phyloP scores from a whole-genome alignment of 345 rosid species.

The Syzygium aromaticum region DNA sequence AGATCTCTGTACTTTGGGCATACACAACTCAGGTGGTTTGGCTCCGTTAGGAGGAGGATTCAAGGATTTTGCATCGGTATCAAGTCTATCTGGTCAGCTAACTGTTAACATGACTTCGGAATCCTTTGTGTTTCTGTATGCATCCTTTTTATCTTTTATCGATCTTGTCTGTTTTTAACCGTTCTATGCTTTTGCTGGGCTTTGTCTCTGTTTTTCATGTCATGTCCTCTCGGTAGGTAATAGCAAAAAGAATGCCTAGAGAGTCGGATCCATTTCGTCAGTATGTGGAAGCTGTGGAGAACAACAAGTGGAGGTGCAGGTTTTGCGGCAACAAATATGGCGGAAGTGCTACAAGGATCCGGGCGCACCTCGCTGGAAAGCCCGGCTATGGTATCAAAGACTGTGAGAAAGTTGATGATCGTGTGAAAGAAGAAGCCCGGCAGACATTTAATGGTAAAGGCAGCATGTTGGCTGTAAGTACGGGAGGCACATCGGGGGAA shows the following conservation, averaged over 20 bases:
- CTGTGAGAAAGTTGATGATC: neutral
- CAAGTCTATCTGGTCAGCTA: neutral
- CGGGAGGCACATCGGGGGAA: neutral
- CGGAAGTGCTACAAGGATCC: neutral
- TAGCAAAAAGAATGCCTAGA: neutral
- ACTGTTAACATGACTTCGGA: rapidly evolving
- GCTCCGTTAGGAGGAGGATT: neutral
- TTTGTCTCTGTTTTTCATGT: neutral
- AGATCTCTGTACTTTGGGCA: neutral
- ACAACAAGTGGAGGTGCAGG: neutral
- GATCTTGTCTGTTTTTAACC: neutral
- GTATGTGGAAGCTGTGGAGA: neutral
- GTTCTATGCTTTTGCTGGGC: neutral
- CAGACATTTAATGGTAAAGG: rapidly evolving
- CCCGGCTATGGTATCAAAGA: rapidly evolving
- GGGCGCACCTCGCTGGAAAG: neutral
- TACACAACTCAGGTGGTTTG: neutral
- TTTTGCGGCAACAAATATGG: neutral
- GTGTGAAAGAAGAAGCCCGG: neutral
- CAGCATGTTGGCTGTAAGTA: rapidly evolving
- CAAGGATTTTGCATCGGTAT: neutral
- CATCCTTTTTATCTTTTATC: neutral
- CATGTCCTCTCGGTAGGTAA: neutral
- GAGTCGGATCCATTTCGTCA: neutral
- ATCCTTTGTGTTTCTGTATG: neutral